Conservation (phyloP, 192 early-diverging fungal species). For the Lobosporangium transversale region DNA sequence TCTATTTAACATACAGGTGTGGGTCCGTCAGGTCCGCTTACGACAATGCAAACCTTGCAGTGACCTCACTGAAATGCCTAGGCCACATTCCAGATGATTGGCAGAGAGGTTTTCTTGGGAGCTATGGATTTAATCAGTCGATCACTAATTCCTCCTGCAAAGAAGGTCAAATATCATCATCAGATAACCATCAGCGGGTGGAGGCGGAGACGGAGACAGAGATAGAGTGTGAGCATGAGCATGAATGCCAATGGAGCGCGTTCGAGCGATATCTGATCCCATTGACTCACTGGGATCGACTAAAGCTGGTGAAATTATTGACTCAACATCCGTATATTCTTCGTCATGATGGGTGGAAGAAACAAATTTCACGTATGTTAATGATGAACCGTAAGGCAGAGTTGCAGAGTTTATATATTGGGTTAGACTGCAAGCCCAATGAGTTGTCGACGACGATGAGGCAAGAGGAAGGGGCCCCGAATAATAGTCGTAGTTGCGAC, state of each 20-base stretch:
- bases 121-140: neutral
- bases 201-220: neutral
- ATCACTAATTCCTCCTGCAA: no score
- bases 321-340: slow-evolving; percentile 27
- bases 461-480: neutral
- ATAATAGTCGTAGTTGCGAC: no score
- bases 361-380: slow-evolving; percentile 31
- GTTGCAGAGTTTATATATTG: slow-evolving; percentile 24
- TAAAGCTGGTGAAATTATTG: slow-evolving; percentile 12
- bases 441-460: neutral
- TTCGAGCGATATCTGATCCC: slow-evolving; percentile 11
- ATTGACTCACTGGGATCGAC: slow-evolving; percentile 18
- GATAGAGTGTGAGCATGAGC: neutral
- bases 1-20: slow-evolving; percentile 33
- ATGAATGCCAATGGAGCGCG: neutral
- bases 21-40: slow-evolving; percentile 37
- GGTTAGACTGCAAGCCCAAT: neutral
- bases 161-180: no score
- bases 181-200: no score
- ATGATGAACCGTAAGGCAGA: slow-evolving; percentile 33
- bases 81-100: slow-evolving; percentile 39
- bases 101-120: slow-evolving; percentile 3
- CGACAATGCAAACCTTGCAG: slow-evolving; percentile 42
- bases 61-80: slow-evolving; percentile 16
- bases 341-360: neutral